Evolutionary conservation across 2,329 filamentous ascomycete genomes (phyloP).

Genomic region (Talaromyces pinophilus): DNA sequence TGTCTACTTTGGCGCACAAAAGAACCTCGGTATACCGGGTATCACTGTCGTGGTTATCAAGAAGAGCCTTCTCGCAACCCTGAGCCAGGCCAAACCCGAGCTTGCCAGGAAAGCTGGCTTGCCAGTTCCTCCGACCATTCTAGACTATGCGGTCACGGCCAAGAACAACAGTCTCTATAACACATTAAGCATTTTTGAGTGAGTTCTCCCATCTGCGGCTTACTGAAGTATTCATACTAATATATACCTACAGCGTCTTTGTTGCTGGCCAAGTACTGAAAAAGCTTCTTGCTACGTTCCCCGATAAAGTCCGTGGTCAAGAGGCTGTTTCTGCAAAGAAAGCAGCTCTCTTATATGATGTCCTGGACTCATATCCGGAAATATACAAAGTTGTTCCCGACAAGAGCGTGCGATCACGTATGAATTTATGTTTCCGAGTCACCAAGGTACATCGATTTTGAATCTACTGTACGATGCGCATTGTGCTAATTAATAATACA

Average conservation of each 20-base stretch:
- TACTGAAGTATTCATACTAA: conserved; percentile 44
- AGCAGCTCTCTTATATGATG: conserved; percentile 72
- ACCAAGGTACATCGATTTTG: conserved; percentile 41
- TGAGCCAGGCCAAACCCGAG: conserved; percentile 40
- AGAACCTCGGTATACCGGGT: conserved; percentile 86
- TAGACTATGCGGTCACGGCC: conserved; percentile 80
- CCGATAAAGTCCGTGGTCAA: conserved; percentile 73
- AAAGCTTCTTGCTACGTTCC: conserved; percentile 66
- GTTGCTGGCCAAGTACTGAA: conserved; percentile 80
- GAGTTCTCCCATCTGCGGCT: conserved; percentile 57
- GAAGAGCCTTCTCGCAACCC: conserved; percentile 72
- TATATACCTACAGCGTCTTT: conserved; percentile 9
- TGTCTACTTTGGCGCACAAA: conserved; percentile 69
- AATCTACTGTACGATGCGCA: background rate
- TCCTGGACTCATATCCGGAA: conserved; percentile 70
- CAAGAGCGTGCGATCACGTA: conserved; percentile 74
- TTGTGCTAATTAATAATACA: too few relatives aligned
- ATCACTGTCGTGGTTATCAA: conserved; percentile 83
- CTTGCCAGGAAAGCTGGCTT: conserved; percentile 62
- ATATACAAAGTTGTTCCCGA: conserved; percentile 79
- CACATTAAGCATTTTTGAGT: conserved; percentile 87
- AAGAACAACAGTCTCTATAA: conserved; percentile 98
- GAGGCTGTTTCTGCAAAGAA: conserved; percentile 73
- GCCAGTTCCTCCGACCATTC: conserved; percentile 63
- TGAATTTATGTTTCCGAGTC: conserved; percentile 94